Percentiles rank a stretch among this genome's conserved stretches.
These are phyloP conservation scores for Fusarium nodosum DNA, from an alignment of 2,329 filamentous ascomycete species.

Conservation along the genomic window DNA sequence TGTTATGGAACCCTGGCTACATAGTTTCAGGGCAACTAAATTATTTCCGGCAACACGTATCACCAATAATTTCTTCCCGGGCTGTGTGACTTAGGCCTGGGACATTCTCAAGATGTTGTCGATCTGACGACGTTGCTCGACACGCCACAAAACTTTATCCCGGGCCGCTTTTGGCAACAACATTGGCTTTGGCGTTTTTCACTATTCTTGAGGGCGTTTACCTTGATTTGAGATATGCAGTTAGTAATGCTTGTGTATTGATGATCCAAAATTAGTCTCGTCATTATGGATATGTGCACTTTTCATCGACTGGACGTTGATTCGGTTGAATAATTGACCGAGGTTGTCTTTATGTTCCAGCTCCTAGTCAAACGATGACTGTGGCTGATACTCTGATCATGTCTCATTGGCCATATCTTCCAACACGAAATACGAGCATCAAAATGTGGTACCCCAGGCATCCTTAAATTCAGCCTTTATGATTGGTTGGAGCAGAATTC, in stretches of 20 bases:
- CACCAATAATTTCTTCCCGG: background rate
- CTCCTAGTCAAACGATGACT: background rate
- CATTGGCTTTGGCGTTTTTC: background rate
- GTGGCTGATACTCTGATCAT: conserved; percentile 14
- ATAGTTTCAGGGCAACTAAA: background rate
- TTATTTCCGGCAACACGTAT: background rate
- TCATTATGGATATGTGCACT: background rate
- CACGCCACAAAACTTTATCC: background rate
- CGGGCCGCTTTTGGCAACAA: background rate
- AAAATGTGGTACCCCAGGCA: conserved; percentile 23
- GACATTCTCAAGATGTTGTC: background rate
- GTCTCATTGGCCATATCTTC: conserved; percentile 17
- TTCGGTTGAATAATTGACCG: background rate
- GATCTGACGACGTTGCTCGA: background rate
- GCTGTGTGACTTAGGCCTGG: background rate
- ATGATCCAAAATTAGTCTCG: too few species aligned
- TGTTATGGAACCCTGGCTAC: background rate
- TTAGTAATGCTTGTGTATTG: too few species aligned
- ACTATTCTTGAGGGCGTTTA: background rate
- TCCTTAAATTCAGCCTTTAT: background rate
- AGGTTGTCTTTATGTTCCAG: background rate
- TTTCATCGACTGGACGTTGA: background rate
- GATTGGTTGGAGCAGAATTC: background rate
- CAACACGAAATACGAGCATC: conserved; percentile 37
- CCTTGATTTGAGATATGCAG: background rate